These are phyloP conservation scores for Starmerella sirachaensis DNA, from an alignment of 805 yeast genomes.

Conservation along the genomic window DNA sequence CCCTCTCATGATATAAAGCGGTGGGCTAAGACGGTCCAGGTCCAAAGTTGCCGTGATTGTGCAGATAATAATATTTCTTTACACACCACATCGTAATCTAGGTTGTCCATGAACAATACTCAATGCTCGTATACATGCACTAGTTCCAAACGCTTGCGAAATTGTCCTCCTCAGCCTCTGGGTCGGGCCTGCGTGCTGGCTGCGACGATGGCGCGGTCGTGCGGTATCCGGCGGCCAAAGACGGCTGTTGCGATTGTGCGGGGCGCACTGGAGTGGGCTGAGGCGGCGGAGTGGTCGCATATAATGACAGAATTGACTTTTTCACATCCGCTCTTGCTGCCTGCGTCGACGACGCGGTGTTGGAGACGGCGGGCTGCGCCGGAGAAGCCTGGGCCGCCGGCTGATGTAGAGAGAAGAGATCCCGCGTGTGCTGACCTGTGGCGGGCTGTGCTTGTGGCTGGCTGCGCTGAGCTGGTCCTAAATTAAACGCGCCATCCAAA, in stretches of 20 bases:
- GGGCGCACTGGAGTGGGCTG: constrained; percentile 13
- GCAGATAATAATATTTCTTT: background rate
- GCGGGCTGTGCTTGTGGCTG: background rate
- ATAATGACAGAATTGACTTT: constrained; percentile 79
- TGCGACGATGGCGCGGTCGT: background rate
- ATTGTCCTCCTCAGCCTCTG: constrained; percentile 15
- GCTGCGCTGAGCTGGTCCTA: background rate
- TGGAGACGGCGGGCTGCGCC: background rate
- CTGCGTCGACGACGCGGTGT: constrained; percentile 14
- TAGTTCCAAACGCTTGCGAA: constrained; percentile 18
- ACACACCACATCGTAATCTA: background rate
- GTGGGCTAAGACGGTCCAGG: background rate
- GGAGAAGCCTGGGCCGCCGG: background rate
- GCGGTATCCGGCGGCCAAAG: background rate
- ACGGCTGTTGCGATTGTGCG: too few relatives aligned
- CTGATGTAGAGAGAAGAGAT: background rate
- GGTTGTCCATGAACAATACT: background rate
- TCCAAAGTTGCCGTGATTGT: background rate
- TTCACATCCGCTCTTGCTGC: constrained; percentile 68
- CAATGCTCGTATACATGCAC: background rate
- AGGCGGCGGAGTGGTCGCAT: constrained; percentile 32
- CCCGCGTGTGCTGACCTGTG: background rate
- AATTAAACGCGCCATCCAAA: constrained; percentile 9
- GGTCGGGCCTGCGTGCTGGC: constrained; percentile 5
- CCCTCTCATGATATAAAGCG: too few relatives aligned